These are phyloP conservation scores for Besnoitia besnoiti DNA, from an alignment of 169 alveolate genomes.

Conservation along the genomic window DNA sequence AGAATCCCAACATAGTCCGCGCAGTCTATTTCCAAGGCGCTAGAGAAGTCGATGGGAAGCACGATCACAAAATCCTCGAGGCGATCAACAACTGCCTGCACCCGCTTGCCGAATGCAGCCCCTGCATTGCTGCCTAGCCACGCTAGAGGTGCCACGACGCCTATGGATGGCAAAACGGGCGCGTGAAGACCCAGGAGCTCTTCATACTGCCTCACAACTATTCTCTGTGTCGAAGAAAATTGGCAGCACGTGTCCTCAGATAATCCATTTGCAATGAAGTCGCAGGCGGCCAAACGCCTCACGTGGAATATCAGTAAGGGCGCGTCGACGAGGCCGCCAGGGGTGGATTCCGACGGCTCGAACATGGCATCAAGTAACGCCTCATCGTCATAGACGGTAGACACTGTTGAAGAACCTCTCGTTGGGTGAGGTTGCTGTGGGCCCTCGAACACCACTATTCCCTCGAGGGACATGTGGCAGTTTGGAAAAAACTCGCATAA, in stretches of 20 bases:
- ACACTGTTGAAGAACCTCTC: too few relatives aligned
- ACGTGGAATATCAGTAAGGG: background rate
- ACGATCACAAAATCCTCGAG: background rate
- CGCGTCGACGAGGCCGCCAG: background rate
- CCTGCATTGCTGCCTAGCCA: background rate
- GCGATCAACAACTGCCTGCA: background rate
- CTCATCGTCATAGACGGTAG: background rate
- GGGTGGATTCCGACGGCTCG: background rate
- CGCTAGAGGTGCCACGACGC: background rate
- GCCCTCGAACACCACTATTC: background rate
- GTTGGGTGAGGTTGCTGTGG: too few relatives aligned
- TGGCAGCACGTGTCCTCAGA: background rate
- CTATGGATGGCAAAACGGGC: background rate
- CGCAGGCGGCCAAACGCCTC: background rate
- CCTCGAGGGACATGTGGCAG: background rate
- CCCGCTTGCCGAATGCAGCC: background rate
- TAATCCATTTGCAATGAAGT: background rate
- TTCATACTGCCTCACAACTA: background rate
- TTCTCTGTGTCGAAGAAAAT: background rate
- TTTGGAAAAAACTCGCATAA: background rate
- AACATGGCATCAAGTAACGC: background rate
- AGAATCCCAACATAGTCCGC: background rate
- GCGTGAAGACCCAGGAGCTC: background rate
- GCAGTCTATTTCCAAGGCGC: background rate
- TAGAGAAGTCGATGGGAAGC: background rate